Conservation (phyloP, 768 basidiomycete genomes). For the Rhizopogon rudus region DNA sequence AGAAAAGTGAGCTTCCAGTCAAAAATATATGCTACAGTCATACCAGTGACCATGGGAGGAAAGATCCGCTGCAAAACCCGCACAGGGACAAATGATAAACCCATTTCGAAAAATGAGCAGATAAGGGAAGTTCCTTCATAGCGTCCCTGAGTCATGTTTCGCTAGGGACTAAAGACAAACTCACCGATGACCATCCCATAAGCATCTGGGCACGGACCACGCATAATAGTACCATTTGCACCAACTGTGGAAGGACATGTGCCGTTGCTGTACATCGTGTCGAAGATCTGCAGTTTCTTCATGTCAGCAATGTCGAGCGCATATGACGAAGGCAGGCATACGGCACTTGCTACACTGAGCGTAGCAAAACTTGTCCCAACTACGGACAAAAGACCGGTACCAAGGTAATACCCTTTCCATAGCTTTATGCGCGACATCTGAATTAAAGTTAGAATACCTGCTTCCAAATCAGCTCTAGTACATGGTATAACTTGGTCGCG, state of each 20-base stretch:
- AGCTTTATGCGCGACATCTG: slow-evolving; percentile 72
- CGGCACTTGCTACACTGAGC: slow-evolving; percentile 65
- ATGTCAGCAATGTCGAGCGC: neutral
- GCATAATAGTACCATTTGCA: slow-evolving; percentile 54
- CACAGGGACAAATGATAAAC: slow-evolving; percentile 68
- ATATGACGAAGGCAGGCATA: slow-evolving; percentile 23
- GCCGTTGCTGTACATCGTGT: slow-evolving; percentile 72
- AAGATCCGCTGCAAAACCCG: slow-evolving; percentile 61
- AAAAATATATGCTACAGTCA: neutral
- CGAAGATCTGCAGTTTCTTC: slow-evolving; percentile 49
- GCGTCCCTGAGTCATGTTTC: neutral
- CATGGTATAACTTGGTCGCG: neutral
- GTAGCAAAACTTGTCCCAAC: slow-evolving; percentile 82
- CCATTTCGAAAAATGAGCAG: slow-evolving; percentile 79
- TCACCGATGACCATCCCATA: slow-evolving; percentile 73
- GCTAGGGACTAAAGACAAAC: slow-evolving; percentile 3
- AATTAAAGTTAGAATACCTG: slow-evolving; percentile 69
- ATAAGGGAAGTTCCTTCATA: slow-evolving; percentile 64
- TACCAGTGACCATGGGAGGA: slow-evolving; percentile 76
- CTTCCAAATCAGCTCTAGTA: neutral
- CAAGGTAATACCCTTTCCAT: slow-evolving; percentile 60
- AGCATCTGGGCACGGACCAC: slow-evolving; percentile 69
- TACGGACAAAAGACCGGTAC: slow-evolving; percentile 75
- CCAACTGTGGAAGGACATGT: slow-evolving; percentile 61
- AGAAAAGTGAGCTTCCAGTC: neutral